Base-by-base conservation (phyloP, 306 rosid species). In the Pyrus communis region DNA sequence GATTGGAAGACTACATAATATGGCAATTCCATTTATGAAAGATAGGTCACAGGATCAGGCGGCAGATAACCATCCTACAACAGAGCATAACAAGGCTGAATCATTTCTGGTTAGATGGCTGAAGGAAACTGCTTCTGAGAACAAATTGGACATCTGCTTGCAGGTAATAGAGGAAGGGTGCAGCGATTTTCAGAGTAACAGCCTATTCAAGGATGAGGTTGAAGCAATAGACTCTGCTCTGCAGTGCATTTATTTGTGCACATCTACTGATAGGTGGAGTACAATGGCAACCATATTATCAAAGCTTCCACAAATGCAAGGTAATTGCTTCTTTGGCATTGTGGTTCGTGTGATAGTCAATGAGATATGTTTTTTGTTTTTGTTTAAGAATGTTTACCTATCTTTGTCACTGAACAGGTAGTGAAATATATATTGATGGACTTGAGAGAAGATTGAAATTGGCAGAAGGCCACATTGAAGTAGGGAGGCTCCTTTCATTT, bases 391-490 rank as follows among this genome's bases (percentile, higher is more conserved):
- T 18, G 64, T 17, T 27, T 66, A 19, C 4, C 18, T 66, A 33
- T 42, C 62, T 66, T 74, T 83, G 58, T 68, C 66, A 72, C 66
- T 83, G 78, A 42, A 67, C 87, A 95, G 99, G 83, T 78, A 77
- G 83, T 76, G 83, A 81, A 83, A 28, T 79, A 65, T 74, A 31
- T 77, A 62, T 68, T 76, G 88, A 88, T 81, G 80, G 79, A 78
- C 81, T 88, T 70, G 89, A 89, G 83, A 89, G 83, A 88, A 87
- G 90, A 80, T 80, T 88, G 73, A 89, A 87, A 82, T 70, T 91
- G 84, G 96, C 93, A 30, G 97, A 92, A 86, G 94, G 92, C 77
- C 99, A 92, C 78, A 82, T 95, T 86, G 99, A 95, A 83, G 98
- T 93, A 35, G 96, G 96, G 74, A 88, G 99, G 86, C 97, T 91